Conservation (phyloP, 768 basidiomycete species). For the Leucocoprinus leucothites region DNA sequence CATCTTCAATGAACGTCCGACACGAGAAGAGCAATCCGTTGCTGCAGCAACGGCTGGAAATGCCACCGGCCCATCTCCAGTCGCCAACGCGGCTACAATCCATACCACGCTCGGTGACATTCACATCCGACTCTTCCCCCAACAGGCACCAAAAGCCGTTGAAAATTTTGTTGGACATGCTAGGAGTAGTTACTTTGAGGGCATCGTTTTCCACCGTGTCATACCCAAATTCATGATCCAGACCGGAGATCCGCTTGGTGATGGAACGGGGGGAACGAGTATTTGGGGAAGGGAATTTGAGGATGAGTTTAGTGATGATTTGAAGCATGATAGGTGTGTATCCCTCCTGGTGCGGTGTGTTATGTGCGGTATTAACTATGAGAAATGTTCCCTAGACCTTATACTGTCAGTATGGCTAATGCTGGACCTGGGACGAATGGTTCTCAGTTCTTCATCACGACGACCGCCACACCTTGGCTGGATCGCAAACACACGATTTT, state of each 20-base stretch:
- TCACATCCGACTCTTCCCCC: slow-evolving; percentile 83
- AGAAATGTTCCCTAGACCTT: slow-evolving; percentile 54
- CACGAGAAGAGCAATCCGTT: slow-evolving; percentile 90
- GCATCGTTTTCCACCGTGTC: slow-evolving; percentile 93
- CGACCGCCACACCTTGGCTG: slow-evolving; percentile 90
- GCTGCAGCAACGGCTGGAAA: slow-evolving; percentile 57
- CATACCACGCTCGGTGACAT: slow-evolving; percentile 97
- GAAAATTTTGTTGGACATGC: slow-evolving; percentile 97
- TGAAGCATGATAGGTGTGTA: slow-evolving; percentile 84
- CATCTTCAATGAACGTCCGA: slow-evolving; percentile 97
- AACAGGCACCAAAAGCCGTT: slow-evolving; percentile 90
- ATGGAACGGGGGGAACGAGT: slow-evolving; percentile 88
- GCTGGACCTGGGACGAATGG: slow-evolving; percentile 90
- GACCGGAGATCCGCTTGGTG: slow-evolving; percentile 92
- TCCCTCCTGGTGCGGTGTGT: not conserved
- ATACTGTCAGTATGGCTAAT: slow-evolving; percentile 95
- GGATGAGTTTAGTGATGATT: slow-evolving; percentile 87
- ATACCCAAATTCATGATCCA: slow-evolving; percentile 99
- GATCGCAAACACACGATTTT: slow-evolving; percentile 94
- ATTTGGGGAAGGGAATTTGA: slow-evolving; percentile 92
- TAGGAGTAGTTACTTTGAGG: slow-evolving; percentile 87
- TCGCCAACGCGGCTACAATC: slow-evolving; percentile 82
- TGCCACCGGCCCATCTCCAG: slow-evolving; percentile 58
- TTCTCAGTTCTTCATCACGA: slow-evolving; percentile 98
- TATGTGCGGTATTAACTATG: not conserved